Conservation (phyloP, 768 basidiomycete species). For the Cyclocybe cylindracea region DNA sequence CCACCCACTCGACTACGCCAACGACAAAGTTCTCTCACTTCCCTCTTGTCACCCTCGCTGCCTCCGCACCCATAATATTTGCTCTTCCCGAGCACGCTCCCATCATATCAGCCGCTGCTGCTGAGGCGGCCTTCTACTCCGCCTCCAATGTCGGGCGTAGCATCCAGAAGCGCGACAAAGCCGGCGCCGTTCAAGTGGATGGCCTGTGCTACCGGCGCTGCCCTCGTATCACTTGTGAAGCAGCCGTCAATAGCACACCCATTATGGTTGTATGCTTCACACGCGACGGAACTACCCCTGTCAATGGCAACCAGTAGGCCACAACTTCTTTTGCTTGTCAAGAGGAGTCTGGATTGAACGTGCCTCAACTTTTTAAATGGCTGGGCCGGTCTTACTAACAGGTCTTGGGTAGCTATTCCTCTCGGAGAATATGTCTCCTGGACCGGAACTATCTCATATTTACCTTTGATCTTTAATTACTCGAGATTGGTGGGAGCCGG, state of each 20-base stretch:
- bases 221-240: conserved; percentile 7
- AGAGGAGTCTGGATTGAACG: too few relatives aligned
- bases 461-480: too few relatives aligned
- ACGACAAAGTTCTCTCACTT: conserved; percentile 8
- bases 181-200: conserved; percentile 4
- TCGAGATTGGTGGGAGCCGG: too few relatives aligned
- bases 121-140: conserved; percentile 6
- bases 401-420: conserved; percentile 6
- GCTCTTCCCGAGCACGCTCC: conserved; percentile 6
- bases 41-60: conserved; percentile 4
- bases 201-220: conserved; percentile 11
- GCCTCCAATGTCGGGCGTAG: not conserved
- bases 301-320: conserved; percentile 9
- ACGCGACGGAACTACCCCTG: conserved; percentile 4
- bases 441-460: conserved; percentile 7
- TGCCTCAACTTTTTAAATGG: conserved; percentile 1
- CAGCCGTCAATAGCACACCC: conserved; percentile 5
- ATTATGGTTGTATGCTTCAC: conserved; percentile 9
- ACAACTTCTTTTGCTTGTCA: not conserved
- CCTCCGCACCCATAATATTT: not conserved
- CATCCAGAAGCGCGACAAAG: conserved; percentile 2
- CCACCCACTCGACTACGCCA: not conserved
- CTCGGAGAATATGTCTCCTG: conserved; percentile 8
- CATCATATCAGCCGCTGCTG: not conserved
- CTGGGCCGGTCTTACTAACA: conserved; percentile 9